Base-by-base conservation (phyloP, 805 yeast species). In the Yarrowia sp. region DNA sequence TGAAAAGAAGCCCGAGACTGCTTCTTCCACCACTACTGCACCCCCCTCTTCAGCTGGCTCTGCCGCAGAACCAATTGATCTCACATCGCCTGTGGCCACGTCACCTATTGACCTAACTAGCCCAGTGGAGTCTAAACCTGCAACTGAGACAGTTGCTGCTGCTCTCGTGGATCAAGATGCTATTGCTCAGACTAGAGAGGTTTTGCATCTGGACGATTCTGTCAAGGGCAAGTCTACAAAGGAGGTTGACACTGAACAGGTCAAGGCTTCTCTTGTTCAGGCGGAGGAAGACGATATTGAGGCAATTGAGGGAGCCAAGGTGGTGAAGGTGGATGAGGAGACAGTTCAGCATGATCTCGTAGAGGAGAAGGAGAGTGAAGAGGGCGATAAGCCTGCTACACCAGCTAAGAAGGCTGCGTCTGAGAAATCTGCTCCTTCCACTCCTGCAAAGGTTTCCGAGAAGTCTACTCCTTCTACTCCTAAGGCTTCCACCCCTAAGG, bases 111-210 rank as follows among this genome's bases (percentile, higher is more conserved):
- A 50, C 17, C 58, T 52, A 5, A 52, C 58, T 19, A 52, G 58
- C 43, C 58, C 58, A 33, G 55, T 33, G 20, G 55, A 50, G n/a
- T n/a, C 55, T 17, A 52, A 19, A 8, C 13, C 38, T 46, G 50
- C 15, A 8, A 40, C 43, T 24, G 30, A 24, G 13, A 47, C 30
- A 17, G 40, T 36, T 13, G 19, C 43, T 3, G 34, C 60, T 9
- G 63, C 63, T 12, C 49, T 56, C 30, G 63, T 56, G n/a, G 63
- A 56, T 12, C 47, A 56, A 30, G 49, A 40, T 5, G 50, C 64
- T 2, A 30, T 58, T 17, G 30, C 14, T 2, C 40, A 42, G 64
- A 58, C 64, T 0, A 39, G 20, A 17, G 50, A 58, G 50, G 64
- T 24, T 9, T 4, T 42, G 30, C 50, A 30, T 30, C 50, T 42